phyloP scores from a whole-genome alignment of 2,329 filamentous ascomycete species.

The Fusarium oligoseptatum region DNA sequence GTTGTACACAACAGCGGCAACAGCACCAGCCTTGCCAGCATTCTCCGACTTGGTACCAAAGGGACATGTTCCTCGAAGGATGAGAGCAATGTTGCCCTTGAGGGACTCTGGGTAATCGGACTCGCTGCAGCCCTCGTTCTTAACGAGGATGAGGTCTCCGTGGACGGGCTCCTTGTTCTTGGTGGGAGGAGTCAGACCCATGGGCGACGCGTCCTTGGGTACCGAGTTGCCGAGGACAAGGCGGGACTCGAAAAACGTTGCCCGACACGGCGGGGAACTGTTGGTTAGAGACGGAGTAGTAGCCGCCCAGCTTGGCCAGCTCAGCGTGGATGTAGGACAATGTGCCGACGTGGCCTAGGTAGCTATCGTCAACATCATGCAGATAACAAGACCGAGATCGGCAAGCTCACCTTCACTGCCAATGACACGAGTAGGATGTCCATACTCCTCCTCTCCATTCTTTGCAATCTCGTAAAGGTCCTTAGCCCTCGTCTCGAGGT shows the following conservation, averaged over 20 bases:
- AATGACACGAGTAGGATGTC: slow-evolving; percentile 78
- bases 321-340: slow-evolving; percentile 72
- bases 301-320: slow-evolving; percentile 67
- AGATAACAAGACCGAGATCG: slow-evolving; percentile 5
- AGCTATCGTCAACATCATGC: slow-evolving; percentile 20
- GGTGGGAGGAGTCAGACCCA: slow-evolving; percentile 77
- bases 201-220: slow-evolving; percentile 64
- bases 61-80: slow-evolving; percentile 76
- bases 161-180: slow-evolving; percentile 69
- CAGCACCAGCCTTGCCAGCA: slow-evolving; percentile 77
- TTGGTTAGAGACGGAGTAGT: slow-evolving; percentile 75
- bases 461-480: slow-evolving; percentile 74
- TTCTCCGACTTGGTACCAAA: slow-evolving; percentile 79
- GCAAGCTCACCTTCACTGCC: slow-evolving; percentile 69
- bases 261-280: slow-evolving; percentile 73
- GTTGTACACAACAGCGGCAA: slow-evolving; percentile 82
- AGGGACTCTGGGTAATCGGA: slow-evolving; percentile 73
- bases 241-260: slow-evolving; percentile 69
- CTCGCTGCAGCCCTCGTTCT: slow-evolving; percentile 72
- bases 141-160: slow-evolving; percentile 71
- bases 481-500: slow-evolving; percentile 70
- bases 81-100: slow-evolving; percentile 75
- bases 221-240: slow-evolving; percentile 68
- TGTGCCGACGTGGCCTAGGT: slow-evolving; percentile 74
- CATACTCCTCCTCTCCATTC: slow-evolving; percentile 69